Conservation (phyloP, 805 yeast species). For the Wickerhamomyces sydowiorum region DNA sequence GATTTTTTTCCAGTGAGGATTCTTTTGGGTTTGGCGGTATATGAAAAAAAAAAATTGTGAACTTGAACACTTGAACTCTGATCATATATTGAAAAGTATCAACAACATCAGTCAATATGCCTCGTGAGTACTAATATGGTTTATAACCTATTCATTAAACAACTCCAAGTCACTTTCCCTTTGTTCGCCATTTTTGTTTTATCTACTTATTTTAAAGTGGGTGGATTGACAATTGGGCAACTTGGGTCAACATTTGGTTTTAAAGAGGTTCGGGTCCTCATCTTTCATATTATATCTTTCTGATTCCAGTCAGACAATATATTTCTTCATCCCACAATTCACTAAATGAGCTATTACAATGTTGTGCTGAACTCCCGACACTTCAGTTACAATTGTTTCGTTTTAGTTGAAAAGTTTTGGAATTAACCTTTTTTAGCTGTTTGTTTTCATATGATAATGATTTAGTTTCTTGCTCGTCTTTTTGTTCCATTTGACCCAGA, state of each 20-base stretch:
- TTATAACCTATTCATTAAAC: no score
- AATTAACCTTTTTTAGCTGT: no score
- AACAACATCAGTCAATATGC: slow-evolving; percentile 21
- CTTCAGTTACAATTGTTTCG: slow-evolving; percentile 52
- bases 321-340: background rate
- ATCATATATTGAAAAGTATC: background rate
- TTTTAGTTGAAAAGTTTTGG: slow-evolving; percentile 2
- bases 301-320: background rate
- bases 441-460: background rate
- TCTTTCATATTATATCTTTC: slow-evolving; percentile 6
- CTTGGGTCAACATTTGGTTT: no score
- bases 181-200: no score
- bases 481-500: no score
- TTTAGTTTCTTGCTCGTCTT: background rate
- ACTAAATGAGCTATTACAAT: slow-evolving; percentile 1
- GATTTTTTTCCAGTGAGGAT: no score
- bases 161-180: no score
- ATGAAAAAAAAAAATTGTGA: background rate
- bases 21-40: no score
- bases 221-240: no score
- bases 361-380: slow-evolving; percentile 82
- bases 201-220: no score
- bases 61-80: background rate
- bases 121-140: slow-evolving; percentile 26
- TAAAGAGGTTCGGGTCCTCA: slow-evolving; percentile 74